These are phyloP conservation scores for Diaporthe amygdali DNA, from an alignment of 2,329 filamentous ascomycete species.

Conservation along the genomic window DNA sequence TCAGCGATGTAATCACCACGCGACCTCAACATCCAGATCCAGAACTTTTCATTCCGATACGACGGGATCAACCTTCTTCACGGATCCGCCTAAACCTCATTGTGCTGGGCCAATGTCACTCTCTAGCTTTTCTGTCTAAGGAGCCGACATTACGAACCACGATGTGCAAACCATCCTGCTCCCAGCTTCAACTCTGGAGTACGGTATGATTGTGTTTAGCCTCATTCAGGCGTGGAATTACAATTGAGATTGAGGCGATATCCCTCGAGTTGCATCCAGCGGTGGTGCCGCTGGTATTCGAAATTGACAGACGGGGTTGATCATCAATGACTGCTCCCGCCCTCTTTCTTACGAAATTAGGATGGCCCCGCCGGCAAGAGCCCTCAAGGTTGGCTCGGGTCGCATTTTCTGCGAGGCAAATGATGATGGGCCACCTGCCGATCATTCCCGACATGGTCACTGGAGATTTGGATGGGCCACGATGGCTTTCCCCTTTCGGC, in stretches of 20 bases:
- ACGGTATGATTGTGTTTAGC: not conserved
- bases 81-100: not conserved
- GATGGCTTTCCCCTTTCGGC: conserved; percentile 14
- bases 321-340: not conserved
- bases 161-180: not conserved
- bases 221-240: not conserved
- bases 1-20: conserved; percentile 5
- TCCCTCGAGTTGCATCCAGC: not conserved
- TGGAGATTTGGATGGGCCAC: conserved; percentile 17
- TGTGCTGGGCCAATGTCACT: not conserved
- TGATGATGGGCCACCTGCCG: conserved; percentile 14
- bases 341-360: not conserved
- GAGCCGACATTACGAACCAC: not conserved
- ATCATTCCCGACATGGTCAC: conserved; percentile 16
- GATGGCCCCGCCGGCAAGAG: not conserved
- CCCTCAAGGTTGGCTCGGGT: conserved; percentile 15
- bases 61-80: not conserved
- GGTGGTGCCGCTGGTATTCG: conserved; percentile 10
- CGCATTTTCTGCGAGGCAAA: conserved; percentile 10
- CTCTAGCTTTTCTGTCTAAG: not conserved
- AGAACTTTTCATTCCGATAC: not conserved
- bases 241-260: not conserved
- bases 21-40: not conserved
- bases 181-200: not conserved
- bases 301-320: conserved; percentile 10